Evolutionary conservation across 2,329 filamentous ascomycete genomes (phyloP), one percentile per base, ranked within the genome.

Genomic region (Peltaster fructicola): DNA sequence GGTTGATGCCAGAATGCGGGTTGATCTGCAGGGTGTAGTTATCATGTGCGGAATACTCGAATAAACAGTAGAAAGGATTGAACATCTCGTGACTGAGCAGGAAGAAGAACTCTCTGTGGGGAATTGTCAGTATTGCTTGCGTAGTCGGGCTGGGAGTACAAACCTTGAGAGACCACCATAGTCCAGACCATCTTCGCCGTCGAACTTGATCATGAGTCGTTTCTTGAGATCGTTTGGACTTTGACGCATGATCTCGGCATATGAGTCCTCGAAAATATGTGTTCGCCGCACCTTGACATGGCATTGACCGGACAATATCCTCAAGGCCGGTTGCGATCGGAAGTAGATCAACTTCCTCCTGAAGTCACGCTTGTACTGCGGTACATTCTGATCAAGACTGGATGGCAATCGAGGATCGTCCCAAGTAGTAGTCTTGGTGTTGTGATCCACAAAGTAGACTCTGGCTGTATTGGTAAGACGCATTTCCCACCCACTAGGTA

Each of bases 21-120:
- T 98, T 98, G 61, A 98, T 98, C 57, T 98, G 88, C 27, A 98
- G 75, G 15, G 88, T 98, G 59, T 98, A 98, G 59, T 98, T 98
- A 69, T 98, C 88, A 61, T 98, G 88, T 18, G 88, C 88, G 14
- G 88, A 95, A 55, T 98, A 98, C 57, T 98, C 88, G 61, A 98
- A 98, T 26, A 98, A 65, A 52, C 88, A 98, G 61, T 98, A 98
- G 59, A 98, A 98, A 15, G 88, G 88, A 53, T 98, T 98, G 61
- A 98, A 98, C 88, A 98, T 98, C 61, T 98, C 88, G 57, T 98
- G 88, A 9, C 85, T 95, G 27, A 98, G 69, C 19, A 98, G 63
- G 71, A 98, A 98, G 65, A 98, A 98, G 63, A 98, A 98, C 56
- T 98, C 88, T 67, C 84, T 70, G 42, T 35, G 9, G 23, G n/a